Evolutionary conservation across 331 rosid genomes (phyloP).

Genomic region (Stylosanthes scabra): DNA sequence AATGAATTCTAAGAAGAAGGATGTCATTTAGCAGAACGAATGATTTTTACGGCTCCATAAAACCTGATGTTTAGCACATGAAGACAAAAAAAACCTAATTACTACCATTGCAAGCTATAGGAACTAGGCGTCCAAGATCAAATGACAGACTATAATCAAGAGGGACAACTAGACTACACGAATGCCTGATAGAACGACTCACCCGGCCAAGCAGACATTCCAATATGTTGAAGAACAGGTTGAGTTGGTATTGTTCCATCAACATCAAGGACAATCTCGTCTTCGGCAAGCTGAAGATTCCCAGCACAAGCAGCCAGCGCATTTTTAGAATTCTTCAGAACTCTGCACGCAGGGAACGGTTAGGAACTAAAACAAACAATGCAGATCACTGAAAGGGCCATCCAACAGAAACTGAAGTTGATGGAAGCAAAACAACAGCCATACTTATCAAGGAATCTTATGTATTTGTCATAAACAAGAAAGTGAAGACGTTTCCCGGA

Average conservation of each 20-base stretch:
- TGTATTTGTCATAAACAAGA: conserved; percentile 86
- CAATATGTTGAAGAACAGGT: conserved; percentile 95
- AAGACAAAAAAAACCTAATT: conserved; percentile 17
- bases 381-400: background rate
- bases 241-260: conserved; percentile 93
- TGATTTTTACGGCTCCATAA: conserved; percentile 19
- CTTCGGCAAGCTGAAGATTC: conserved; percentile 75
- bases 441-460: conserved; percentile 82
- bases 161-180: background rate
- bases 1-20: background rate
- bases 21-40: conserved; percentile 3
- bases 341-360: conserved; percentile 54
- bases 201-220: conserved; percentile 96
- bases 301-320: conserved; percentile 52
- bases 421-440: conserved; percentile 32
- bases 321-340: conserved; percentile 69
- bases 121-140: conserved; percentile 15
- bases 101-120: conserved; percentile 11
- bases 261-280: conserved; percentile 82
- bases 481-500: conserved; percentile 77
- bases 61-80: conserved; percentile 14
- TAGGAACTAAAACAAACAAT: conserved; percentile 33
- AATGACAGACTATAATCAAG: conserved; percentile 10
- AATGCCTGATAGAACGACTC: conserved; percentile 42
- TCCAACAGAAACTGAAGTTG: background rate